Base-by-base conservation (phyloP, 1,139 yeast species). In the Taphrina deformans region DNA sequence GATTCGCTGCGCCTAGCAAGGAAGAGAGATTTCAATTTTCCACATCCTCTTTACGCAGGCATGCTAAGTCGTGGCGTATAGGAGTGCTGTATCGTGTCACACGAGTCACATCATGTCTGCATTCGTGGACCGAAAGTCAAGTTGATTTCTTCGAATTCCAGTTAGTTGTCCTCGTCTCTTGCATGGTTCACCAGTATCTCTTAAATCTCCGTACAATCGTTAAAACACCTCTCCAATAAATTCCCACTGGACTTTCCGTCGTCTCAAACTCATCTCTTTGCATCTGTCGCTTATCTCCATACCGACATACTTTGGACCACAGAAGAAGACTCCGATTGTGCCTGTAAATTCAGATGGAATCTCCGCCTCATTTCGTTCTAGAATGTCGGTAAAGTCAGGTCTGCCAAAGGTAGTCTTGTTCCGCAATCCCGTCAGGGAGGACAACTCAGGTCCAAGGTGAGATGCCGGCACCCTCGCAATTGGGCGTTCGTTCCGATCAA, bases 231-330 rank as follows among this genome's bases (percentile, higher is more conserved):
- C 53, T 24, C 53, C 53, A 24, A 48, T 27, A 21, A 48, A 48
- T 10, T 16, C 23, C 53, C 53, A 48, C 12, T 27, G 26, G 35
- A 48, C 35, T 10, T 48, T 48, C 35, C 35, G 23, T 24, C 12
- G 23, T 16, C 35, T 48, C 53, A 16, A 12, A 44, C 52, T 55
- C 61, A 55, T 18, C n/a, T 27, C 51, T 21, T 33, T 33, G 38
- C 61, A 55, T n/a, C 51, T 33, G 27, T 55, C 61, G 27, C 52
- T 29, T 14, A 55, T 44, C 9, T 41, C 40, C 52, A 55, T 55
- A 6, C 61, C 61, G 9, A 55, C 61, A 14, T 41, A 45, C 23
- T 45, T 45, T 16, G 61, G 40, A 16, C 61, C 61, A 23, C 61
- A 55, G 51, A 41, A 55, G 41, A 55, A 55, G 41, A 55, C 61